Evolutionary conservation across 805 yeast species (phyloP).

Genomic region (Pichia deserticola): DNA sequence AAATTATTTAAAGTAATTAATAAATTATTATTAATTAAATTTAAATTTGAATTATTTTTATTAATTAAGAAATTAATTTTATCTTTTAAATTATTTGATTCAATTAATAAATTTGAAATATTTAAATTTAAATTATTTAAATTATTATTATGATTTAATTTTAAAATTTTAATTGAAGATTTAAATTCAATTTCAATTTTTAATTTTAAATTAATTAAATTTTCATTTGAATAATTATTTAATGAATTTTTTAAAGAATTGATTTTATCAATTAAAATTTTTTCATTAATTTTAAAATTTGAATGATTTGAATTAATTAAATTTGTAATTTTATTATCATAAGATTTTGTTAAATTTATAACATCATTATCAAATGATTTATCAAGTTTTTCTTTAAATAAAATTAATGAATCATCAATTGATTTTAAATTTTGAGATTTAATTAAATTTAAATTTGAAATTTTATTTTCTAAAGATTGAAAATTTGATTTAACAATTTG

Average conservation of each 20-base stretch:
- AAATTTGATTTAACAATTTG: constrained; percentile 14
- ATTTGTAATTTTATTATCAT: constrained; percentile 28
- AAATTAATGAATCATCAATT: constrained; percentile 30
- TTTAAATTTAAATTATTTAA: no score
- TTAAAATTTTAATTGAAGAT: background rate
- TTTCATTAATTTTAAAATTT: constrained; percentile 27
- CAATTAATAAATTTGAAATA: background rate
- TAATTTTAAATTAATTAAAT: background rate
- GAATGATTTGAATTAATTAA: constrained; percentile 30
- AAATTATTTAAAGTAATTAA: constrained; percentile 4
- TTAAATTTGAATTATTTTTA: no score
- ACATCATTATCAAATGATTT: constrained; percentile 25
- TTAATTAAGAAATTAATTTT: background rate
- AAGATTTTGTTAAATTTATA: constrained; percentile 13
- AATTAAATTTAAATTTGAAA: constrained; percentile 18
- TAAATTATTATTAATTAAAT: background rate
- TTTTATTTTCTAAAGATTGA: constrained; percentile 26
- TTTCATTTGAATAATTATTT: constrained; percentile 1
- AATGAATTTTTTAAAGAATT: constrained; percentile 12
- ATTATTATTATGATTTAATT: background rate
- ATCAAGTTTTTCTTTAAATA: constrained; percentile 27
- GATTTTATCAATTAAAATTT: constrained; percentile 11
- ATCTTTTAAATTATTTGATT: background rate
- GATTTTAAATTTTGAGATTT: constrained; percentile 22
- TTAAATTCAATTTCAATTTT: background rate